These are phyloP conservation scores for Phaffia rhodozyma DNA, from an alignment of 1,284 basidiomycete species.

Conservation along the genomic window DNA sequence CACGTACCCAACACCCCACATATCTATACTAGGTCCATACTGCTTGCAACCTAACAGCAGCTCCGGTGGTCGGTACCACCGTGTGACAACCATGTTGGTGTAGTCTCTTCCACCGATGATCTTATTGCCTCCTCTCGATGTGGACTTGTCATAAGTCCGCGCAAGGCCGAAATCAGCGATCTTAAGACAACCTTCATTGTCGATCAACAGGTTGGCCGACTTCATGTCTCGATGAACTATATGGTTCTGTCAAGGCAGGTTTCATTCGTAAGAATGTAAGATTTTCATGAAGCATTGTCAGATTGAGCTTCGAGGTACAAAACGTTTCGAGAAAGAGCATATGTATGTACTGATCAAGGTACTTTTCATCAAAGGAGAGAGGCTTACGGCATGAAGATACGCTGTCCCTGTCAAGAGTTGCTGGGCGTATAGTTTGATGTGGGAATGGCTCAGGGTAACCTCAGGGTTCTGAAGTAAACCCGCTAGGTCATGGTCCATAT, in stretches of 20 bases:
- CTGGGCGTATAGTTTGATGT: conserved; percentile 92
- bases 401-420: conserved; percentile 89
- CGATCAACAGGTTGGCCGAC: conserved; percentile 90
- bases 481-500: conserved; percentile 98
- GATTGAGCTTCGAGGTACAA: not conserved
- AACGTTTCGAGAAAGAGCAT: too few species aligned
- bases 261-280: not conserved
- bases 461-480: conserved; percentile 83
- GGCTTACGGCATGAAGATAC: conserved; percentile 76
- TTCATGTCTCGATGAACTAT: conserved; percentile 98
- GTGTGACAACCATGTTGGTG: conserved; percentile 96
- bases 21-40: conserved; percentile 88
- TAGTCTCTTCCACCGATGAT: conserved; percentile 45
- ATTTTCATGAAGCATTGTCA: not conserved
- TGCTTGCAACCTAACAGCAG: conserved; percentile 75
- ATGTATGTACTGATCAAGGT: too few species aligned
- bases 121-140: conserved; percentile 35
- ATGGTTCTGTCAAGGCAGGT: conserved; percentile 52
- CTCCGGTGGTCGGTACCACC: conserved; percentile 97
- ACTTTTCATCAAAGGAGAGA: not conserved
- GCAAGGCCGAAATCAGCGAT: conserved; percentile 98
- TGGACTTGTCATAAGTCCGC: conserved; percentile 43
- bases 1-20: conserved; percentile 91
- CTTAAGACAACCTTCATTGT: conserved; percentile 64
- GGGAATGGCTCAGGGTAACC: conserved; percentile 63